Evolutionary conservation across 805 yeast genomes (phyloP).

Genomic region (Zygosaccharomyces bailii): DNA sequence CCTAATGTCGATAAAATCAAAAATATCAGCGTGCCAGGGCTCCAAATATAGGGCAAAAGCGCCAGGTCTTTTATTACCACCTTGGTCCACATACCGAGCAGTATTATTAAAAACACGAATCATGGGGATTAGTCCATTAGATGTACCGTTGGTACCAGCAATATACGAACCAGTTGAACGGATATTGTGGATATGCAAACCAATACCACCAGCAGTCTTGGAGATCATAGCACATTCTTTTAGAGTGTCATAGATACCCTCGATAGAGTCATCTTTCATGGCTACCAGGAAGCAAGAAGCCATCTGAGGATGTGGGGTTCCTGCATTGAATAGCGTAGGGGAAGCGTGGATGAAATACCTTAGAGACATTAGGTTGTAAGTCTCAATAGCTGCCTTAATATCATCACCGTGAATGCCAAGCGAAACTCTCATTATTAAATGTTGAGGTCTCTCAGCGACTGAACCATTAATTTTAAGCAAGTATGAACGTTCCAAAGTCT

Average conservation of each 20-base stretch:
- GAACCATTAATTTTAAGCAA: slow-evolving; percentile 59
- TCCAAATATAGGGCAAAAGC: slow-evolving; percentile 90
- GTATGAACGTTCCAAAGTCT: slow-evolving; percentile 87
- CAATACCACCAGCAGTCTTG: slow-evolving; percentile 92
- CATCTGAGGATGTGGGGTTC: slow-evolving; percentile 75
- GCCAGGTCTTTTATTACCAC: slow-evolving; percentile 96
- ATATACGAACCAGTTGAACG: slow-evolving; percentile 81
- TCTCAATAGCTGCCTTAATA: slow-evolving; percentile 64
- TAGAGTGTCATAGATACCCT: slow-evolving; percentile 85
- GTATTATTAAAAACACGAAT: slow-evolving; percentile 89
- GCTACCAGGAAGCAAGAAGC: slow-evolving; percentile 92
- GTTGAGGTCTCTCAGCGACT: slow-evolving; percentile 91
- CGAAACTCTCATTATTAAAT: slow-evolving; percentile 83
- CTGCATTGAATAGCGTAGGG: slow-evolving; percentile 90
- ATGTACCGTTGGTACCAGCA: slow-evolving; percentile 86
- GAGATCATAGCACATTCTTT: slow-evolving; percentile 86
- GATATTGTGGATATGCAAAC: slow-evolving; percentile 79
- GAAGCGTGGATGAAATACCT: slow-evolving; percentile 90
- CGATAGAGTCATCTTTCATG: slow-evolving; percentile 90
- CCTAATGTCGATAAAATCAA: slow-evolving; percentile 77
- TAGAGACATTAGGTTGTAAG: slow-evolving; percentile 82
- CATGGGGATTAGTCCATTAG: slow-evolving; percentile 92
- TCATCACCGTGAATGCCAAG: slow-evolving; percentile 81
- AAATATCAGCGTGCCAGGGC: slow-evolving; percentile 94
- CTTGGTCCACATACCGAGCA: slow-evolving; percentile 95